A percentile compares a stretch with the other conserved stretches of the same genome.
phyloP scores from a whole-genome alignment of 148 eudicot genomes.

The Vaccinium corymbosum region DNA sequence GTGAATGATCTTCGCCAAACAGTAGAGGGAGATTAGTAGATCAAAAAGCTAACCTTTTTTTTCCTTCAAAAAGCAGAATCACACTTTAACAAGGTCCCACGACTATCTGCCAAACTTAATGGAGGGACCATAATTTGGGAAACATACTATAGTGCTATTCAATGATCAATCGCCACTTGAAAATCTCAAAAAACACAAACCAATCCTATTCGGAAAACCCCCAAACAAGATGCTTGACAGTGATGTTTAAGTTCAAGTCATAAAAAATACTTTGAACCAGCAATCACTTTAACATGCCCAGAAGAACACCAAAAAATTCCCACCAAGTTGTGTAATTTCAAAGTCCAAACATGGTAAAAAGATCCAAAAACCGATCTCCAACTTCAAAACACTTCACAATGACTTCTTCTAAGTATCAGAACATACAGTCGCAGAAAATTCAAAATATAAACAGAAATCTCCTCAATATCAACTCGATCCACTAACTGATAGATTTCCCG shows the following conservation, averaged over 20 bases:
- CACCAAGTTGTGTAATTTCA: conserved; percentile 10
- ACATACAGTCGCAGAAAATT: background rate
- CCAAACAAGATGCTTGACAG: background rate
- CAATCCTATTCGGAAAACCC: background rate
- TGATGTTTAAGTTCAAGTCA: background rate
- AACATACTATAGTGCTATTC: conserved; percentile 18
- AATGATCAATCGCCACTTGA: conserved; percentile 19
- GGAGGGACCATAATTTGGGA: conserved; percentile 37
- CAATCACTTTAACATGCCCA: background rate
- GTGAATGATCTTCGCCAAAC: conserved; percentile 44
- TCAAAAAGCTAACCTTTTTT: conserved; percentile 45
- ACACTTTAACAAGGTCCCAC: conserved; percentile 44
- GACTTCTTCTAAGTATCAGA: background rate
- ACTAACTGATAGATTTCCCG: background rate
- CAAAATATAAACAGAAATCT: background rate
- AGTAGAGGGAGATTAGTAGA: conserved; percentile 16
- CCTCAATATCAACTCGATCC: background rate
- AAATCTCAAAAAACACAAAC: conserved; percentile 5
- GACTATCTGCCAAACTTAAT: conserved; percentile 36
- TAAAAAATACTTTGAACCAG: conserved; percentile 5
- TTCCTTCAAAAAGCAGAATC: conserved; percentile 31
- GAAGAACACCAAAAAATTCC: background rate
- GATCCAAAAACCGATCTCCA: background rate
- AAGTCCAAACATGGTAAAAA: background rate
- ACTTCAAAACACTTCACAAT: conserved; percentile 1